Evolutionary conservation across 306 rosid genomes (phyloP).

Genomic region (Cicer chorassanicum): DNA sequence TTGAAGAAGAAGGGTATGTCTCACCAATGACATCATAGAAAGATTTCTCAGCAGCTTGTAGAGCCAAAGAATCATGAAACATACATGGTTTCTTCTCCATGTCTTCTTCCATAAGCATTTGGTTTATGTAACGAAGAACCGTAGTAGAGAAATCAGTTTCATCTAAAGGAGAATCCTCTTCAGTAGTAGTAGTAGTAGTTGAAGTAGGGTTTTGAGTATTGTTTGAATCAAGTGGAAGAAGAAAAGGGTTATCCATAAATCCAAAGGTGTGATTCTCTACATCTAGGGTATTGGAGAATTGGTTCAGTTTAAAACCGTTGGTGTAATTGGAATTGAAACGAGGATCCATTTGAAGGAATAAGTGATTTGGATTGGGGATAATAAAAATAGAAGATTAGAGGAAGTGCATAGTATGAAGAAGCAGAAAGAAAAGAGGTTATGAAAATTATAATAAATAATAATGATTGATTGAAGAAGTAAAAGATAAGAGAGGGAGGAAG

Average conservation of each 20-base stretch:
- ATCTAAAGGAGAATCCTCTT: constrained; percentile 25
- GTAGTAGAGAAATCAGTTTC: constrained; percentile 37
- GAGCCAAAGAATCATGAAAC: constrained; percentile 67
- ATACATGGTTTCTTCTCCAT: constrained; percentile 54
- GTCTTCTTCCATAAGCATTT: constrained; percentile 85
- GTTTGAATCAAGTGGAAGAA: constrained; percentile 41
- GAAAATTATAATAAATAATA: background rate
- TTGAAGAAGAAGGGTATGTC: constrained; percentile 46
- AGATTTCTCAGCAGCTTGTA: constrained; percentile 75
- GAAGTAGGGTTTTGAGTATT: constrained; percentile 14
- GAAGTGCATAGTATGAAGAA: background rate
- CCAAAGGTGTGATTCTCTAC: constrained; percentile 38
- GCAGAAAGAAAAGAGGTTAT: background rate
- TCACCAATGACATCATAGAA: constrained; percentile 63
- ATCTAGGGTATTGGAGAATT: constrained; percentile 29
- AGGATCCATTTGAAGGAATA: constrained; percentile 47
- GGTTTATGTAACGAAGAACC: constrained; percentile 66
- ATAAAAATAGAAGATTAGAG: background rate
- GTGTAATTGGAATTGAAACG: constrained; percentile 36
- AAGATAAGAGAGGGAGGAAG: background rate
- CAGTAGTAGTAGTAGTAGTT: background rate
- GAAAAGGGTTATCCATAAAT: constrained; percentile 35
- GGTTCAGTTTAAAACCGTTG: constrained; percentile 21
- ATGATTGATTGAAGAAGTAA: background rate
- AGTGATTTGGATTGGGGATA: constrained; percentile 1